Percentiles rank a stretch among this genome's conserved stretches.
phyloP scores from a whole-genome alignment of 2,329 filamentous ascomycete species.

The Colletotrichum phormii region DNA sequence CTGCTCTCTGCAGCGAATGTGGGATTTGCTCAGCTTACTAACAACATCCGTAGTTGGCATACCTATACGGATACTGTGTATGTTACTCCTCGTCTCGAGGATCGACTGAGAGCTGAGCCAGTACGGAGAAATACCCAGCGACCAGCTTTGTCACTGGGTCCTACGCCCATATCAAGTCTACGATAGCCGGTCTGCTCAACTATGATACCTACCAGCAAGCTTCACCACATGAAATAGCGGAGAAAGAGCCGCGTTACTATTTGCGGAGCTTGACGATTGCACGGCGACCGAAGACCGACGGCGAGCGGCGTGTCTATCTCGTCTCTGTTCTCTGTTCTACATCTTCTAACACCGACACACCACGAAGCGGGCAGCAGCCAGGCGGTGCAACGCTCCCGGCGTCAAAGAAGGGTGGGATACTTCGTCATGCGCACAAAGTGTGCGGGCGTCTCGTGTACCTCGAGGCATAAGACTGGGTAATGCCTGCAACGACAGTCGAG shows the following conservation, averaged over 20 bases:
- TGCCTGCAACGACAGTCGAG: constrained; percentile 28
- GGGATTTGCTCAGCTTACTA: not conserved
- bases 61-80: not conserved
- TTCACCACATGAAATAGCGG: too few relatives aligned
- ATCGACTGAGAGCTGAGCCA: not conserved
- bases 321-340: not conserved
- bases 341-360: not conserved
- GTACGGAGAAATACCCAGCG: not conserved
- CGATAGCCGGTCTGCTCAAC: not conserved
- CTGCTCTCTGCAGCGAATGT: constrained; percentile 1
- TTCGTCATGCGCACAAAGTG: constrained; percentile 27
- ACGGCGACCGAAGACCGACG: not conserved
- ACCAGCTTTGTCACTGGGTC: not conserved
- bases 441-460: constrained; percentile 26
- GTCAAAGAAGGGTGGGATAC: constrained; percentile 27
- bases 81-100: not conserved
- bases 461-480: constrained; percentile 20
- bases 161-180: not conserved
- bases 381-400: constrained; percentile 29
- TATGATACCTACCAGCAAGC: not conserved
- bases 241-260: too few relatives aligned
- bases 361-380: not conserved
- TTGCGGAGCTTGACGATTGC: not conserved
- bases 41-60: not conserved
- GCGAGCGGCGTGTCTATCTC: not conserved